These are phyloP conservation scores for Furcasterigmium sp. DNA, from an alignment of 2,329 filamentous ascomycete genomes.

Conservation along the genomic window DNA sequence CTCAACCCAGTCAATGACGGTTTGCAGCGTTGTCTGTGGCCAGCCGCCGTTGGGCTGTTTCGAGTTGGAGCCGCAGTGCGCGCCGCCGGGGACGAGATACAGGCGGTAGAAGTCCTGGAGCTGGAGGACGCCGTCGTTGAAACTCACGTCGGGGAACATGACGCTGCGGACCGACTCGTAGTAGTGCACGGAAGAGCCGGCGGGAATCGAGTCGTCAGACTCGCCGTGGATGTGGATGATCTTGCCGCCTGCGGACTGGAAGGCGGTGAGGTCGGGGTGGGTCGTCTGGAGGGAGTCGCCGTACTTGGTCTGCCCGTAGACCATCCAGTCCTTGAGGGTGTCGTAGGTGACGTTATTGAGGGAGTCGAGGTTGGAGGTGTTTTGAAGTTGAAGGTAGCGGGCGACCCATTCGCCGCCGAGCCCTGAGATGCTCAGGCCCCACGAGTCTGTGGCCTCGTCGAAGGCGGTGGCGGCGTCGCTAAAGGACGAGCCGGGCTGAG, in stretches of 20 bases:
- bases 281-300: constrained; percentile 48
- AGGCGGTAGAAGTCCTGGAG: constrained; percentile 21
- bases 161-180: constrained; percentile 42
- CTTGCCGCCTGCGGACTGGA: constrained; percentile 46
- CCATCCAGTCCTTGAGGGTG: constrained; percentile 46
- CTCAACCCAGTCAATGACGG: constrained; percentile 48
- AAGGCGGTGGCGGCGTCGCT: constrained; percentile 26
- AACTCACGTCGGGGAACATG: constrained; percentile 38
- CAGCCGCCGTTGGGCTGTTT: constrained; percentile 35
- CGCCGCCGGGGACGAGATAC: constrained; percentile 40
- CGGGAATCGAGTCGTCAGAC: constrained; percentile 45
- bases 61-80: constrained; percentile 41
- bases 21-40: constrained; percentile 37
- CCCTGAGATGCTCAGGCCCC: constrained; percentile 24
- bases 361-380: constrained; percentile 26
- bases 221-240: constrained; percentile 55
- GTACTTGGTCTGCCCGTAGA: constrained; percentile 39
- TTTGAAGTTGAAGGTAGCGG: constrained; percentile 33
- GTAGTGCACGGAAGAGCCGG: constrained; percentile 50
- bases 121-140: constrained; percentile 15
- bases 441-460: constrained; percentile 20
- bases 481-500: constrained; percentile 23
- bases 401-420: constrained; percentile 30
- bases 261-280: constrained; percentile 44
- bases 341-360: constrained; percentile 45